Percentiles rank a stretch among this genome's conserved stretches.
These are phyloP conservation scores for Pelargonium citronellum DNA, from an alignment of 441 rosid genomes.

Conservation along the genomic window DNA sequence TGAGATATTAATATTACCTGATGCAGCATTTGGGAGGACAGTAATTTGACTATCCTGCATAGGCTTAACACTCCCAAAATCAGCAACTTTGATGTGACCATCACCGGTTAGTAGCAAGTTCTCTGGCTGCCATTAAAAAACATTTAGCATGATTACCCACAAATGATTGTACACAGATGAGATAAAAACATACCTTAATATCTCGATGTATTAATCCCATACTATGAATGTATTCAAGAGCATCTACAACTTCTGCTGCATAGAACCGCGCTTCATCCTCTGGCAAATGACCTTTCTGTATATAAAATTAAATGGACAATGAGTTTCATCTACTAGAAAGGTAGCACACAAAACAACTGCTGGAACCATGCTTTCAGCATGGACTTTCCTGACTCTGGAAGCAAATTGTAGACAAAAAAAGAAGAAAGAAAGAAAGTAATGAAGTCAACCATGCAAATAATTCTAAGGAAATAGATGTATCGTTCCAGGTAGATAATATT, in stretches of 20 bases:
- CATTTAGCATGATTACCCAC: conserved; percentile 24
- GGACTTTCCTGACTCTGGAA: not conserved
- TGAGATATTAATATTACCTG: conserved; percentile 43
- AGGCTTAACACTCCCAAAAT: conserved; percentile 99
- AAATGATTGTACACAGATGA: not conserved
- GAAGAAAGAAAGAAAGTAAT: not conserved
- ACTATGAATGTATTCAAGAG: conserved; percentile 91
- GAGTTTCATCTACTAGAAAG: conserved; percentile 5
- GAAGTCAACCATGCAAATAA: not conserved
- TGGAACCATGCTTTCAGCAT: not conserved
- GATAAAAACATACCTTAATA: conserved; percentile 55
- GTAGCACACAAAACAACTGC: conserved; percentile 11
- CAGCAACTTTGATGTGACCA: conserved; percentile 95
- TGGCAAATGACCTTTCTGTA: conserved; percentile 71
- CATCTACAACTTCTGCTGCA: conserved; percentile 89
- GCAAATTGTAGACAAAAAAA: not conserved
- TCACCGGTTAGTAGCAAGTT: conserved; percentile 75
- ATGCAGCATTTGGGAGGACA: conserved; percentile 91
- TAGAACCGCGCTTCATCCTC: conserved; percentile 95
- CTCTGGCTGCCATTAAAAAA: conserved; percentile 71
- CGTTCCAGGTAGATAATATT: not conserved
- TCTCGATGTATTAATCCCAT: conserved; percentile 96
- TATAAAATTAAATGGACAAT: conserved; percentile 19
- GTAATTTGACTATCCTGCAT: conserved; percentile 89
- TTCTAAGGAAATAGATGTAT: not conserved